Evolutionary conservation across 2,329 filamentous ascomycete genomes (phyloP).

Genomic region (Pezicula rhizophila): DNA sequence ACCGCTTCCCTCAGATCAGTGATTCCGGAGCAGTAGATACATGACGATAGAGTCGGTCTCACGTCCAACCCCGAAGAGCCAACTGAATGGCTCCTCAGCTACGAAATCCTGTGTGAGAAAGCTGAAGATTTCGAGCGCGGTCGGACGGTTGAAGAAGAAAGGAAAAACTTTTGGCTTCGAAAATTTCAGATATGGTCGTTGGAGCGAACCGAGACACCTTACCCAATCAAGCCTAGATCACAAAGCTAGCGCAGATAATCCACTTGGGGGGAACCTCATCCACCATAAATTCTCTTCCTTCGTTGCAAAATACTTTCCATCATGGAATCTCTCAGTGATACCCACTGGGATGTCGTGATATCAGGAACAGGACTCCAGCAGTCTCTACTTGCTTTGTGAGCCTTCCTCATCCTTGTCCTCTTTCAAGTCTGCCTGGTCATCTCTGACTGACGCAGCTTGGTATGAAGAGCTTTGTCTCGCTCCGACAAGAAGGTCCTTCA

Average conservation of each 20-base stretch:
- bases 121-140: constrained; percentile 29
- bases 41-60: constrained; percentile 61
- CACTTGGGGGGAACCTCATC: constrained; percentile 2
- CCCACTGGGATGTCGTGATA: constrained; percentile 74
- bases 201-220: neutral
- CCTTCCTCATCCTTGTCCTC: constrained; percentile 6
- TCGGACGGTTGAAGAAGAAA: constrained; percentile 33
- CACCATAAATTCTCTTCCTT: constrained; percentile 12
- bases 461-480: constrained; percentile 77
- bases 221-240: constrained; percentile 10
- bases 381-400: constrained; percentile 73
- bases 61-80: constrained; percentile 50
- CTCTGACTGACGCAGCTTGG: constrained; percentile 67
- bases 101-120: constrained; percentile 27
- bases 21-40: constrained; percentile 85
- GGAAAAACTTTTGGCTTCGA: constrained; percentile 17
- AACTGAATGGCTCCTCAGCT: constrained; percentile 47
- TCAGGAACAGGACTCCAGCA: constrained; percentile 72
- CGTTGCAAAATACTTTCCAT: constrained; percentile 8
- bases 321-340: constrained; percentile 72
- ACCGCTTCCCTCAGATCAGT: constrained; percentile 68
- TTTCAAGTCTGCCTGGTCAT: constrained; percentile 29
- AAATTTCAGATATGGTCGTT: neutral
- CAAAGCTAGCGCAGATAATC: constrained; percentile 8
- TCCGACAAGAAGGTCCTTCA: constrained; percentile 89